Evolutionary conservation across 179 eudicot species (phyloP), one percentile per base, ranked within the genome.

Genomic region (Nepenthes alata): DNA sequence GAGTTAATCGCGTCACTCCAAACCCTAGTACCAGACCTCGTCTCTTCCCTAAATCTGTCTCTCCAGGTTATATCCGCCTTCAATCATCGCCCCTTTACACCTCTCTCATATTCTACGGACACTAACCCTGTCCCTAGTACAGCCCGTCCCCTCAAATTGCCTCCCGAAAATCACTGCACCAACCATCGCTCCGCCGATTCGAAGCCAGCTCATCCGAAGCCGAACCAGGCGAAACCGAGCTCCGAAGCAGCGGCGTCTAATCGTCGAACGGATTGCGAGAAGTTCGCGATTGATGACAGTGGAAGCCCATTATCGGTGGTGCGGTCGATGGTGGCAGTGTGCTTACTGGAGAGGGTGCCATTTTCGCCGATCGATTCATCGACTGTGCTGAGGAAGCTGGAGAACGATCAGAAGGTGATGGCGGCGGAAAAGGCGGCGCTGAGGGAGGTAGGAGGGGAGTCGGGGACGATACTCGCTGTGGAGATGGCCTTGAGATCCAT

Each of bases 331-430:
- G 85, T 91, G 35, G 97, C 93, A 9, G 79, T 72, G 13, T 84
- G 85, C 66, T 78, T 91, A 76, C n/a, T 88, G 66, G 96, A 85
- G 63, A 77, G 91, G 58, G 80, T 81, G 5, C 96, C 97, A 0
- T 91, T 81, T 50, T 64, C 54, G 5, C 79, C 85, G 0, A 84
- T 88, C 2, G 97, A 91, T 65, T 85, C 96, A 2, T 82, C 86
- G 0, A 78, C 88, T 9, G 80, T 91, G 71, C 65, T 88, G 69
- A 71, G 86, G 76, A 85, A 80, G 75, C 55, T 91, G 64, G 94
- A 88, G 85, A 85, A 79, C 58, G 83, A 79, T 61, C 65, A 71
- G 47, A 45, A 63, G 1, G 69, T 74, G 1, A 73, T 83, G 2
- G 49, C 67, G 0, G 81, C 70, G 1, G 91, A 85, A 73, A 88